These are phyloP conservation scores for Rhodotorula sp. DNA, from an alignment of 1,284 basidiomycete species.

Conservation along the genomic window DNA sequence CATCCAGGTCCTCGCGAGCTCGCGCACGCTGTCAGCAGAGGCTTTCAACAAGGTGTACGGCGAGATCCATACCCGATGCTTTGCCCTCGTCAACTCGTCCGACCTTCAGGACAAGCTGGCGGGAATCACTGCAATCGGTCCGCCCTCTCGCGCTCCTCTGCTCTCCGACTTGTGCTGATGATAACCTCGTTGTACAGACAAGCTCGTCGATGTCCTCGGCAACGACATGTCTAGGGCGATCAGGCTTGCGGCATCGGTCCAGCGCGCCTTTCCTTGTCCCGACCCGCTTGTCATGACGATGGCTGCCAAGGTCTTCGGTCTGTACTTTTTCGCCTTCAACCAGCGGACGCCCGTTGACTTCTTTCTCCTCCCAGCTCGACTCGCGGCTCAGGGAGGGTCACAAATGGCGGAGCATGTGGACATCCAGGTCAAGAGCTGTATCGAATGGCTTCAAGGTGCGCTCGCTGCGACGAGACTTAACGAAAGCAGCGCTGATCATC, in stretches of 20 bases:
- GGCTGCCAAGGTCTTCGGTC: slow-evolving; percentile 46
- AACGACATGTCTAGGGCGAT: slow-evolving; percentile 46
- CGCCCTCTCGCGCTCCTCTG: not conserved
- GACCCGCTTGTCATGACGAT: slow-evolving; percentile 47
- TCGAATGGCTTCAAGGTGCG: slow-evolving; percentile 47
- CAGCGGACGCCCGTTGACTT: not conserved
- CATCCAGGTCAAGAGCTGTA: slow-evolving; percentile 46
- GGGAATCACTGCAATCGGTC: slow-evolving; percentile 44
- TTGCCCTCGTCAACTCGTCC: slow-evolving; percentile 42
- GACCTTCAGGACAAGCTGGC: slow-evolving; percentile 45
- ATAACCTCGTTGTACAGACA: slow-evolving; percentile 17
- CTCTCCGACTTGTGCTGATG: not conserved
- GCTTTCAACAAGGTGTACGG: slow-evolving; percentile 40
- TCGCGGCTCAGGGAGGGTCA: slow-evolving; percentile 44
- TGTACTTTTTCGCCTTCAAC: not conserved
- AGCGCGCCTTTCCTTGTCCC: slow-evolving; percentile 45
- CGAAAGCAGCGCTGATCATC: not conserved
- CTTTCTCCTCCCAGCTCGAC: slow-evolving; percentile 35
- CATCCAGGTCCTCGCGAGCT: slow-evolving; percentile 30
- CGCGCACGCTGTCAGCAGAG: slow-evolving; percentile 37
- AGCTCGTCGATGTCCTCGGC: slow-evolving; percentile 42
- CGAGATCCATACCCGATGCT: slow-evolving; percentile 40
- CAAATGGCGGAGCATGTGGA: slow-evolving; percentile 45
- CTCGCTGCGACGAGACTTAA: too few relatives aligned
- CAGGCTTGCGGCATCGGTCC: slow-evolving; percentile 44